Base-by-base conservation (phyloP, 805 yeast species). In the Starmerella vaccinii region DNA sequence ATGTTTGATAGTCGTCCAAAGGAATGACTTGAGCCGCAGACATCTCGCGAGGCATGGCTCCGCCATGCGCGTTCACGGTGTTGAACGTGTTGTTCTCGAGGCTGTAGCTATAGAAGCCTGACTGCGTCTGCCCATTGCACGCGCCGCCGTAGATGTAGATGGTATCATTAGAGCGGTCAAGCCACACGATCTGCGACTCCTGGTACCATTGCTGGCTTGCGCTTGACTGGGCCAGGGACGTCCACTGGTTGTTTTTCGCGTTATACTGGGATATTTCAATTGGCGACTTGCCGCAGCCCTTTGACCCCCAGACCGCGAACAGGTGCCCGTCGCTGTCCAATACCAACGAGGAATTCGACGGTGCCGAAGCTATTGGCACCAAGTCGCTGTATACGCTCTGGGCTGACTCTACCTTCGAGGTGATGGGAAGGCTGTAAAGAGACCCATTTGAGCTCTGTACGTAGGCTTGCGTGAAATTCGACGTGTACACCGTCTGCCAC, bases 91-190 rank as follows among this genome's bases (percentile, higher is more conserved):
- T 32, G 39, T 57, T 40, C 10, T 46, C 10, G 26, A 60, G 40
- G 35, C 52, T 49, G 58, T 51, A 65, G 38, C 53, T 49, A 53
- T 55, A 58, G 40, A 65, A 57, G 5, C 50, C 49, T 26, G 47
- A 22, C 18, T 56, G 54, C 30, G 61, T 54, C 19, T 44, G 26
- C 26, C 49, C 53, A n/a, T 53, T 35, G 48, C 68, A 63, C 23
- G 35, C 44, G 6, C 68, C 68, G 24, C 68, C 68, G 30, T 59
- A 65, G 5, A 62, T 45, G 47, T 63, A 64, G 26, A 64, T 53
- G 12, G 49, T 46, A 34, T 59, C 57, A 37, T 38, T 34, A 34
- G 41, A 27, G 4, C 49, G 54, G 42, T 57, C 63, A 39, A 45
- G 51, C 67, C 67, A 65, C 8, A 55, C 58, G 3, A 62, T 54